Evolutionary conservation across 768 basidiomycete species (phyloP), one percentile per base, ranked within the genome.

Genomic region (Mrakia gelida): DNA sequence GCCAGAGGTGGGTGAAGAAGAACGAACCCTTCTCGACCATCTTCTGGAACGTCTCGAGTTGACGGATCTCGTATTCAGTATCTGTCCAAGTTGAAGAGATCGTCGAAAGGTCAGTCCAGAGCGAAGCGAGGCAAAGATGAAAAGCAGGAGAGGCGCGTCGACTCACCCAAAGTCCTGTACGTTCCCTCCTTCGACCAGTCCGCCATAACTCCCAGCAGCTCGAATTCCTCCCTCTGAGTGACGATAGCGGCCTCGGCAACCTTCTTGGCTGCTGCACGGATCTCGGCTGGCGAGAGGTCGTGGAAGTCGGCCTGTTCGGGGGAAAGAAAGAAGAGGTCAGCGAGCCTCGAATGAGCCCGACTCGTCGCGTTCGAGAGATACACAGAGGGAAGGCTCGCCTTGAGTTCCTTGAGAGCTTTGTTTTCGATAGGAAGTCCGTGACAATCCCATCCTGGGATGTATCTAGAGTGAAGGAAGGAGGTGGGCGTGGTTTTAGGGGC

Each of bases 401-500:
- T 88, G 38, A 96, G 86, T 32, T 91, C 88, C 79, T 91, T 87
- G 52, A 99, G 85, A 0, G 95, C 92, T 82, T 97, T 98, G 80
- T 94, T 93, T 84, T 98, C 96, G 79, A 98, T 98, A 0, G 96
- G 96, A 18, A 98, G 89, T 9, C 96, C 96, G 83, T 99, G 96
- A 81, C 96, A 98, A 82, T 99, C 96, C 94, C 94, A 99, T 15
- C 96, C 96, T 52, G 96, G 95, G 21, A 92, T 84, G 85, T 95
- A 98, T 82, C 96, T 98, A 77, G n/a, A 18, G 52, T 11, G 32
- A 28, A 52, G 5, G 71, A 77, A 38, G 32, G n/a, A 1, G 2
- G 32, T 21, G 2, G 16, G 65, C 8, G 16, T 21, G 65, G 38
- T 6, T 16, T 30, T n/a, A 1, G n/a, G 38, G 67, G 8, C 38